Conservation (phyloP, 2,329 filamentous ascomycete species). For the Trichoderma atrobrunneum region DNA sequence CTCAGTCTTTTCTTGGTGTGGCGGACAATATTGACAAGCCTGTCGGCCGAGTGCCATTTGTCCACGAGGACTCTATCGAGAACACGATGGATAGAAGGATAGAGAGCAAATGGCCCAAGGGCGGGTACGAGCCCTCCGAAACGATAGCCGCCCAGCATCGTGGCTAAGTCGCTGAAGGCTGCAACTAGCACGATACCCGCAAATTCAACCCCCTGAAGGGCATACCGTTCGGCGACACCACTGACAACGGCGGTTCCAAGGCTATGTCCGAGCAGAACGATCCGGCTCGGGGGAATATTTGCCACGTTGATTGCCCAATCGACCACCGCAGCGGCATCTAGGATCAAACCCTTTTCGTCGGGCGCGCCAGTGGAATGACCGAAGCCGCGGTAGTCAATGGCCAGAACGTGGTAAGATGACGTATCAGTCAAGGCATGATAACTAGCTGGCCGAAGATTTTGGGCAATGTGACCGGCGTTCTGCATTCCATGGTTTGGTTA, state of each 20-base stretch:
- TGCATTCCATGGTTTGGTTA: slow-evolving; percentile 35
- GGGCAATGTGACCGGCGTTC: slow-evolving; percentile 84
- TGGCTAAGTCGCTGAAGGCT: slow-evolving; percentile 71
- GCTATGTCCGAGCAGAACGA: slow-evolving; percentile 81
- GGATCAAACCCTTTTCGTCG: slow-evolving; percentile 75
- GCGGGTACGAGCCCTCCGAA: slow-evolving; percentile 76
- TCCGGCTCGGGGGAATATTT: slow-evolving; percentile 64
- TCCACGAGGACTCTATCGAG: slow-evolving; percentile 69
- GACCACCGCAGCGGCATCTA: slow-evolving; percentile 70
- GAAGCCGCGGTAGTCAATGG: slow-evolving; percentile 88
- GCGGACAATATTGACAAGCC: slow-evolving; percentile 58
- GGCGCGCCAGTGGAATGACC: slow-evolving; percentile 78
- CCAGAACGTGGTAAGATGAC: slow-evolving; percentile 75
- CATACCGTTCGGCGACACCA: slow-evolving; percentile 70
- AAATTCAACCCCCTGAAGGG: slow-evolving; percentile 61
- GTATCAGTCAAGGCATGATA: slow-evolving; percentile 75
- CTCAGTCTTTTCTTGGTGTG: slow-evolving; percentile 54
- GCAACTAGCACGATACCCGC: slow-evolving; percentile 78
- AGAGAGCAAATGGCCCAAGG: slow-evolving; percentile 68
- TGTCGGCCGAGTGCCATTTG: slow-evolving; percentile 70
- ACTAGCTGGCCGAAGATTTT: slow-evolving; percentile 70
- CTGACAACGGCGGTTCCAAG: slow-evolving; percentile 82
- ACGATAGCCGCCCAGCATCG: slow-evolving; percentile 72
- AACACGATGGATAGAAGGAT: slow-evolving; percentile 61
- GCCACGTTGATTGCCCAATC: slow-evolving; percentile 67